A percentile compares a stretch with the other conserved stretches of the same genome.
These are phyloP conservation scores for Mycocentrospora acerina DNA, from an alignment of 2,329 filamentous ascomycete species.

Conservation along the genomic window DNA sequence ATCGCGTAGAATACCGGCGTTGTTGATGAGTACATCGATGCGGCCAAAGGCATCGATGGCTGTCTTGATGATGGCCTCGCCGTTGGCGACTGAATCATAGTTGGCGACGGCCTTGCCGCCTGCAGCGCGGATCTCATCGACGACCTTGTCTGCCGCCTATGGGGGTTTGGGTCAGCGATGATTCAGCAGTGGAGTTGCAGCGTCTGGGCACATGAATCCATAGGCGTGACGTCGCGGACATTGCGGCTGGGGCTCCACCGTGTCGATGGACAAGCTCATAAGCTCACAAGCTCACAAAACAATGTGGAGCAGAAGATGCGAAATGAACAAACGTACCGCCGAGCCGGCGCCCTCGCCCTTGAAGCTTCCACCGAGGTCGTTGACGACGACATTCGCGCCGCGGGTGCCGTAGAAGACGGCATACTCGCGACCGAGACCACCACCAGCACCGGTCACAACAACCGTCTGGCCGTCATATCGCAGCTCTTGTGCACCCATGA, in stretches of 20 bases:
- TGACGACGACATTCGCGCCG: conserved; percentile 93
- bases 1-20: conserved; percentile 92
- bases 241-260: not conserved
- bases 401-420: conserved; percentile 87
- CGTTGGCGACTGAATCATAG: conserved; percentile 92
- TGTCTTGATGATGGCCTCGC: conserved; percentile 90
- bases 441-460: conserved; percentile 83
- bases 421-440: conserved; percentile 80
- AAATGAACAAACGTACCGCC: conserved; percentile 62
- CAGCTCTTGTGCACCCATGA: conserved; percentile 53
- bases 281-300: too few relatives aligned
- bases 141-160: conserved; percentile 79
- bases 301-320: too few relatives aligned
- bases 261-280: not conserved
- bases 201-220: not conserved
- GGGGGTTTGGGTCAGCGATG: conserved; percentile 11
- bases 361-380: conserved; percentile 90
- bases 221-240: too few relatives aligned
- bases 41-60: conserved; percentile 80
- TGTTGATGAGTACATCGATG: conserved; percentile 95
- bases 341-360: conserved; percentile 86
- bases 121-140: conserved; percentile 78
- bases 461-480: conserved; percentile 87
- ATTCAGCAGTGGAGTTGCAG: not conserved
- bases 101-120: conserved; percentile 97